Conservation (phyloP, 768 basidiomycete genomes). For the Rhodotorula toruloides region DNA sequence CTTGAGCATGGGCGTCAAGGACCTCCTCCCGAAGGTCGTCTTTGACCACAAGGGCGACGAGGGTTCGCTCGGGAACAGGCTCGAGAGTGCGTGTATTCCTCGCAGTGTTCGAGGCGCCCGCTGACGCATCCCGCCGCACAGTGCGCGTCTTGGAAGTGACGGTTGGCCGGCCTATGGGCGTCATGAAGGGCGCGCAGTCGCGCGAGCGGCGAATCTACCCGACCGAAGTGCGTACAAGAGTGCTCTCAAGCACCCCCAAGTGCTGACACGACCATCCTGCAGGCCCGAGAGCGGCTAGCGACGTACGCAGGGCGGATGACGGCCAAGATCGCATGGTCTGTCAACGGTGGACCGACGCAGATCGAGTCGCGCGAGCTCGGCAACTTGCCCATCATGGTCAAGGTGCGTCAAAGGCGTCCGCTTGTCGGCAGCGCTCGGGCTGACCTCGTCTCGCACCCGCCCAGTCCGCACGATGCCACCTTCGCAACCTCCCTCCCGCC, state of each 20-base stretch:
- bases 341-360: constrained; percentile 65
- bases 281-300: constrained; percentile 89
- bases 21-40: constrained; percentile 85
- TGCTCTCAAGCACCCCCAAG: neutral
- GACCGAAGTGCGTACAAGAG: constrained; percentile 59
- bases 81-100: constrained; percentile 62
- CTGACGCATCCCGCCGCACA: constrained; percentile 48
- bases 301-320: constrained; percentile 90
- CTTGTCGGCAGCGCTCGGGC: neutral
- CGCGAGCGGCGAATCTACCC: constrained; percentile 77
- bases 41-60: constrained; percentile 69
- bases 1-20: constrained; percentile 67
- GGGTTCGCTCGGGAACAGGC: constrained; percentile 68
- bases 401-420: constrained; percentile 56
- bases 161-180: constrained; percentile 76
- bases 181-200: constrained; percentile 71
- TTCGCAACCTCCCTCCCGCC: constrained; percentile 75
- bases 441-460: neutral
- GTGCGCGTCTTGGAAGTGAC: constrained; percentile 86
- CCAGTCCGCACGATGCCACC: constrained; percentile 85
- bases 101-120: neutral
- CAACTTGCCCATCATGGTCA: constrained; percentile 90
- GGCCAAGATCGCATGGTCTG: constrained; percentile 75
- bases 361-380: constrained; percentile 78
- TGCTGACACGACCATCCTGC: neutral